Conservation (phyloP, 225 moss, liverwort and hornwort species). For the Bryum argenteum region DNA sequence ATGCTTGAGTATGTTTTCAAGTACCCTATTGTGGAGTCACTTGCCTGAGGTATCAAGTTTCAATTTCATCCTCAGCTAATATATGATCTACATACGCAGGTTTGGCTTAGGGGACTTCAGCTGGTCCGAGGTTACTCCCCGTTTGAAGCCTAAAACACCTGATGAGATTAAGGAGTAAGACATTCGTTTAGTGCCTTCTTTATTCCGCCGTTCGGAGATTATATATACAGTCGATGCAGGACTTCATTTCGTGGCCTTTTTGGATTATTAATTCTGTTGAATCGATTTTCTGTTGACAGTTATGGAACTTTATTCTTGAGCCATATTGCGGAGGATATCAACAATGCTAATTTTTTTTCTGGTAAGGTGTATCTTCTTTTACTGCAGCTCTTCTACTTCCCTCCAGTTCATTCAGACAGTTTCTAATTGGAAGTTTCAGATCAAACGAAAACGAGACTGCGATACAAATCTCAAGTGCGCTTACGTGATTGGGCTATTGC, state of each 20-base stretch:
- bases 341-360: constrained; percentile 66
- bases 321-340: constrained; percentile 94
- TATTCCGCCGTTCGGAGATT: background rate
- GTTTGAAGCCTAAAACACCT: constrained; percentile 86
- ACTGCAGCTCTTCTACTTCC: background rate
- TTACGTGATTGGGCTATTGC: constrained; percentile 18
- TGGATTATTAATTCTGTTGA: background rate
- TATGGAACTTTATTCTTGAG: constrained; percentile 93
- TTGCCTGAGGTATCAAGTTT: no score
- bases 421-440: background rate
- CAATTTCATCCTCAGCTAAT: no score
- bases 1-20: no score
- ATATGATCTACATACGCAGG: constrained; percentile 36
- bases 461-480: background rate
- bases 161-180: constrained; percentile 93
- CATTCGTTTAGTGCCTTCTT: constrained; percentile 5
- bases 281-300: constrained; percentile 43
- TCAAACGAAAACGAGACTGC: background rate
- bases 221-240: background rate
- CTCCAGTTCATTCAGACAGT: background rate
- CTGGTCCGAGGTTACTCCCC: constrained; percentile 91
- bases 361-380: constrained; percentile 42
- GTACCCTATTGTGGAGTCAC: no score
- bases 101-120: constrained; percentile 95
- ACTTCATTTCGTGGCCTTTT: background rate